Evolutionary conservation across 805 yeast genomes (phyloP), one percentile per base, ranked within the genome.

Genomic region (Wickerhamomyces bovis): DNA sequence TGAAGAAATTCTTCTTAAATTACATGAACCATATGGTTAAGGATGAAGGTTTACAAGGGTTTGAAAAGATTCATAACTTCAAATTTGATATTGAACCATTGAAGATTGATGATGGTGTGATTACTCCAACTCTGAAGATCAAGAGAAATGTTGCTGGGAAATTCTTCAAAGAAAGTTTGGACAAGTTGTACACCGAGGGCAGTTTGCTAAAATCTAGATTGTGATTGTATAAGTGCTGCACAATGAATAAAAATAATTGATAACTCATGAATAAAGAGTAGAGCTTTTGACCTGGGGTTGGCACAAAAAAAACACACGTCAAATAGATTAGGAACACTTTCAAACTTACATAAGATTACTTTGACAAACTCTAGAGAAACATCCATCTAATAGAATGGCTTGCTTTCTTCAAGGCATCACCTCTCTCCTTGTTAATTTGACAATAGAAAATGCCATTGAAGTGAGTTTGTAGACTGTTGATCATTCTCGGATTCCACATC

Each of bases 121-220:
- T 80, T 41, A 80, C 85, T 6, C 85, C 84, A 33, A 80, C 85
- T 11, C 45, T 72, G 47, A 72, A 72, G 56, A 58, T 72, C 48
- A 71, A 72, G 58, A 61, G 80, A 47, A 64, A 67, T 6, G 61
- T 63, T 39, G 74, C 76, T 16, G 64, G 62, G 21, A 66, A 65
- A 56, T 58, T 60, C 43, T 76, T 69, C 46, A 55, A 59, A 44
- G 45, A 53, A 18, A 71, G 68, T 26, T 60, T 75, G 44, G 65
- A 65, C 18, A 53, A 48, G 11, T 59, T 75, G 67, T 75, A 76
- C 49, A 52, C 49, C 44, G 77, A 75, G 51, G 77, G 76, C 7
- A 33, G 36, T 16, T 33, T 33, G 20, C 2, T 16, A 5, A 33
- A 33, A 12, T 3, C 36, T 16, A 33, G 16, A 9, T 33, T 33